Base-by-base conservation (phyloP, 495 filamentous ascomycete species). In the Acidomyces sp. region DNA sequence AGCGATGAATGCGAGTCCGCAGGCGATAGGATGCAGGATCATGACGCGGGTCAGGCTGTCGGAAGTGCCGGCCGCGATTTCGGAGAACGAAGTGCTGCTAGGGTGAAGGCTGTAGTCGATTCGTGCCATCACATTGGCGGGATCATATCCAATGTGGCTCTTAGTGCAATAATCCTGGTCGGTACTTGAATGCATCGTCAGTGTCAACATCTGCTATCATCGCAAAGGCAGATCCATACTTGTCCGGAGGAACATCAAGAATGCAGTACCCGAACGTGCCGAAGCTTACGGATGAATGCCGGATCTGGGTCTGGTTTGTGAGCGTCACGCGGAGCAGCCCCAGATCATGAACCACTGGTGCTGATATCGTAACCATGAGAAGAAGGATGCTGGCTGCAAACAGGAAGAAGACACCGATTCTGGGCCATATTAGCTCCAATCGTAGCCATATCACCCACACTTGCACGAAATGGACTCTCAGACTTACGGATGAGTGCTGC, bases 1-100 rank as follows among this genome's bases (percentile, higher is more conserved):
- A 39, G 73, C 65, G 54, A 76, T 67, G 60, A 76, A 75, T 42
- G 65, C 61, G 12, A 76, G 43, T 15, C 60, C 72, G 37, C 64
- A 68, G 3, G 67, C 72, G 56, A 78, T 63, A 7, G 74, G 73
- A 58, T 78, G 73, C 34, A 78, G 63, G 38, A 78, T 49, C 68
- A 78, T 69, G 35, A 67, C 71, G 37, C 58, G 61, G 12, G 74
- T 76, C 4, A 78, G 61, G 0, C 48, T 54, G 24, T 60, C 58
- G n/a, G 68, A 47, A 17, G 68, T 67, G 49, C 61, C 54, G 17
- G 47, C 46, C 5, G 62, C 56, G 45, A 59, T 53, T 45, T 57
- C 54, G 31, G 66, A 70, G 61, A 66, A 37, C 24, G 31, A 20
- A 3, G 24, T 41, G 6, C 37, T 4, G 30, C 41, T 18, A 3